These are phyloP conservation scores for Ceratobasidium sp. DNA, from an alignment of 1,284 basidiomycete genomes.

Conservation along the genomic window DNA sequence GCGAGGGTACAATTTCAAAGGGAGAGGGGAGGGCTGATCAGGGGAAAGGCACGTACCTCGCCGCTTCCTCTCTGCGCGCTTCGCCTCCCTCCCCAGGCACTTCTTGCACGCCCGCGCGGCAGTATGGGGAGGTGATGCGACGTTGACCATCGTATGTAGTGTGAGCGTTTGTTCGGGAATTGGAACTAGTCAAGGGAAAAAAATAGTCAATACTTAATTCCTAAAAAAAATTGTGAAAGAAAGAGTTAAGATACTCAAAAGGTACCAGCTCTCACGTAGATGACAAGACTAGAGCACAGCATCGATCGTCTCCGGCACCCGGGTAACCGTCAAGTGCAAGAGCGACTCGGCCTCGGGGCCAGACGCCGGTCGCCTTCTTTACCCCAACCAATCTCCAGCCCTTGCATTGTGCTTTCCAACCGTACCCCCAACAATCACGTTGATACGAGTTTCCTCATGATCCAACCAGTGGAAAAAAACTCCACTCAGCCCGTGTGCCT, in stretches of 20 bases:
- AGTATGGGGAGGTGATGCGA: slow-evolving; percentile 77
- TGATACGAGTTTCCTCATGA: background rate
- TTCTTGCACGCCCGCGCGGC: slow-evolving; percentile 86
- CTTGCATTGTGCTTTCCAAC: too few species aligned
- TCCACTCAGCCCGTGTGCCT: too few species aligned
- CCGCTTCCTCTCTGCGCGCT: slow-evolving; percentile 87
- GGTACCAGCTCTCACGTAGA: background rate
- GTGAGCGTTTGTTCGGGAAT: slow-evolving; percentile 40
- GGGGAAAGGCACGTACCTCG: slow-evolving; percentile 66
- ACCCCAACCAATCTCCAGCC: background rate
- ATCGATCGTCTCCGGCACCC: slow-evolving; percentile 3
- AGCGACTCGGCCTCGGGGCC: background rate
- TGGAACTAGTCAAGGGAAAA: background rate
- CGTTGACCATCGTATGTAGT: slow-evolving; percentile 40
- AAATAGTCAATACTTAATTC: background rate
- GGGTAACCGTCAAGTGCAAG: background rate
- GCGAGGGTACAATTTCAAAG: slow-evolving; percentile 50
- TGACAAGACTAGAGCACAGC: slow-evolving; percentile 10
- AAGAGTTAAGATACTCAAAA: background rate
- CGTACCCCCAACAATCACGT: slow-evolving; percentile 9
- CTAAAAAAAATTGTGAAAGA: too few species aligned
- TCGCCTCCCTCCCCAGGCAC: slow-evolving; percentile 89
- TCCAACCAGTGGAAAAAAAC: background rate
- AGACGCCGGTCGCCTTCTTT: too few species aligned
- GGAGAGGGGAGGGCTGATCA: too few species aligned